These are phyloP conservation scores for Leptographium radiaticola DNA, from an alignment of 2,329 filamentous ascomycete species.

Conservation along the genomic window DNA sequence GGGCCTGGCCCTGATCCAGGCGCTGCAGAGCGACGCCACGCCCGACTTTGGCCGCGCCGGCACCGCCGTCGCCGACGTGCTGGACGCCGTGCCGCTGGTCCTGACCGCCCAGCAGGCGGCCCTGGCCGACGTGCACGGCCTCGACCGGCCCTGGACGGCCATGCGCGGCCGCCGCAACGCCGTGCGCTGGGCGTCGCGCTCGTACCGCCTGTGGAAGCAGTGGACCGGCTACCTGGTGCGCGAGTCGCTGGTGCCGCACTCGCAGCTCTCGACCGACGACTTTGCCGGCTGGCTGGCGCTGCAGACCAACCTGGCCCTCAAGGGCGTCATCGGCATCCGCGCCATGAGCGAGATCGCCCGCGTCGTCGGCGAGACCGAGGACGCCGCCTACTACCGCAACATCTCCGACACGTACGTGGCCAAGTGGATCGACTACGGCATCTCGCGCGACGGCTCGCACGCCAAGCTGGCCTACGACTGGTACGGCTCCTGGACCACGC, in stretches of 20 bases:
- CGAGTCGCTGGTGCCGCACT: conserved; percentile 54
- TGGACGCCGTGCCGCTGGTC: conserved; percentile 2
- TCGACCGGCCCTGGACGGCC: conserved; percentile 30
- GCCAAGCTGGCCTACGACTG: conserved; percentile 64
- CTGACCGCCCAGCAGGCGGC: conserved; percentile 5
- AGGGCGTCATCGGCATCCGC: conserved; percentile 66
- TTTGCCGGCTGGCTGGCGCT: conserved; percentile 64
- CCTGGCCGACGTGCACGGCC: conserved; percentile 12
- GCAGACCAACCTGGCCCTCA: conserved; percentile 63
- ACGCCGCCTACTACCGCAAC: conserved; percentile 47
- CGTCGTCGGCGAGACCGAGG: conserved; percentile 41
- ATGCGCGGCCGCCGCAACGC: conserved; percentile 29
- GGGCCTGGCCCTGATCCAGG: conserved; percentile 51
- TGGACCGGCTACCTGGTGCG: conserved; percentile 65
- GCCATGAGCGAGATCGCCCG: conserved; percentile 60
- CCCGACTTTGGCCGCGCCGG: conserved; percentile 30
- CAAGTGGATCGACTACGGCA: conserved; percentile 56
- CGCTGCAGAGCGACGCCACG: conserved; percentile 47
- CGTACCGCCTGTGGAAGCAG: conserved; percentile 59
- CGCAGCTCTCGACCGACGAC: conserved; percentile 66
- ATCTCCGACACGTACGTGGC: conserved; percentile 54
- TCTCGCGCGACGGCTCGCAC: conserved; percentile 54
- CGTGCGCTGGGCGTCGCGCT: conserved; percentile 28
- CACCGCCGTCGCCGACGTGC: conserved; percentile 10
- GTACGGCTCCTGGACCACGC: conserved; percentile 65